Percentiles rank a stretch among this genome's conserved stretches.
These are phyloP conservation scores for Abrus precatorius DNA, from an alignment of 306 rosid species.

Conservation along the genomic window DNA sequence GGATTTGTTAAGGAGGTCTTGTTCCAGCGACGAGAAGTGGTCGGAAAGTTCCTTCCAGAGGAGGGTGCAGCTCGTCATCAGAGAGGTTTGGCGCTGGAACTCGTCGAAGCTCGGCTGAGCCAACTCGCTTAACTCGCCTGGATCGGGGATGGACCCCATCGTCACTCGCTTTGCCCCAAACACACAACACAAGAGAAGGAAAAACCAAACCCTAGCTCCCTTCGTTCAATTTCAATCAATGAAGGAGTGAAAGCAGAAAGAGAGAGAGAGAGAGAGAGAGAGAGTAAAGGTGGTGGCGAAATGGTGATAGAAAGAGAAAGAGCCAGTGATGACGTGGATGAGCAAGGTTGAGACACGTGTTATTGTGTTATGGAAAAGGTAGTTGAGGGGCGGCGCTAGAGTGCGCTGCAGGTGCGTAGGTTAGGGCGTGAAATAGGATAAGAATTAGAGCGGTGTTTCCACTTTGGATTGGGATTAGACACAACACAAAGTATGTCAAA, in stretches of 20 bases:
- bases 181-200: not conserved
- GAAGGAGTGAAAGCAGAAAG: not conserved
- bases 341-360: constrained; percentile 60
- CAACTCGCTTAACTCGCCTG: constrained; percentile 91
- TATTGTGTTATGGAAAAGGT: constrained; percentile 44
- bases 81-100: constrained; percentile 93
- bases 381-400: constrained; percentile 51
- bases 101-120: constrained; percentile 88
- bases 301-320: constrained; percentile 1
- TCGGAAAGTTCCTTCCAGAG: constrained; percentile 98
- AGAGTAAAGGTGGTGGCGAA: constrained; percentile 44
- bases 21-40: constrained; percentile 84
- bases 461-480: constrained; percentile 3
- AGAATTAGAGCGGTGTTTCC: constrained; percentile 5
- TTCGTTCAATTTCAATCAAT: constrained; percentile 1
- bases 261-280: not conserved
- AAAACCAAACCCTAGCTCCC: constrained; percentile 38
- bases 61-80: constrained; percentile 94
- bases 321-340: constrained; percentile 61
- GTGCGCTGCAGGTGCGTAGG: constrained; percentile 59
- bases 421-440: constrained; percentile 42
- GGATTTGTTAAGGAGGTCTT: constrained; percentile 76
- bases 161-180: not conserved
- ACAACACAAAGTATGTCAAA: not conserved
- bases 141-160: constrained; percentile 99